These are phyloP conservation scores for Solanum corneliomulleri DNA, from an alignment of 257 asterid species.

Conservation along the genomic window DNA sequence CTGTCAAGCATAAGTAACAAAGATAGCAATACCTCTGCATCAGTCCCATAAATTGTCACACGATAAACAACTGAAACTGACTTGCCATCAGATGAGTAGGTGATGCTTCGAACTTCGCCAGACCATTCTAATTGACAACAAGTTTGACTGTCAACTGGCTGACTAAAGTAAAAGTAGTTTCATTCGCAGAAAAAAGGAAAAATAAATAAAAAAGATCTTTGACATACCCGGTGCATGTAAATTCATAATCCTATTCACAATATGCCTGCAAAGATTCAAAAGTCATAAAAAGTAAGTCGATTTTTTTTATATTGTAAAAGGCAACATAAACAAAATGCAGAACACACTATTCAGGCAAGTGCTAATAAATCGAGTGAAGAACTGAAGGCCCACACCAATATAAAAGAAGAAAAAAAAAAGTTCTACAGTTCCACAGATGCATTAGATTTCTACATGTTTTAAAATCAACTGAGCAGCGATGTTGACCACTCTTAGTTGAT, in stretches of 20 bases:
- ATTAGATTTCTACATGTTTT: neutral
- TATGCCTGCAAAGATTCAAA: conserved; percentile 50
- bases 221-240: conserved; percentile 75
- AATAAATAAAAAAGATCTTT: neutral
- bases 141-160: neutral
- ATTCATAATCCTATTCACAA: conserved; percentile 81
- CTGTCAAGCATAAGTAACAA: neutral
- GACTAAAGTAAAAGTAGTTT: neutral
- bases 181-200: neutral
- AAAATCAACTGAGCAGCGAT: neutral
- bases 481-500: neutral
- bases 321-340: neutral
- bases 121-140: conserved; percentile 63
- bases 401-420: neutral
- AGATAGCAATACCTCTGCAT: conserved; percentile 64
- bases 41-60: conserved; percentile 79
- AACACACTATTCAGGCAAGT: neutral
- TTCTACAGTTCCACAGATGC: no score
- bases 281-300: neutral
- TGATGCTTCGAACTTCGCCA: conserved; percentile 76
- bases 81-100: conserved; percentile 63
- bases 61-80: conserved; percentile 75
- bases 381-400: neutral
- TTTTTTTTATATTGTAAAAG: neutral
- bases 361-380: neutral